Conservation (phyloP, 441 rosid species). For the Manihot esculenta region DNA sequence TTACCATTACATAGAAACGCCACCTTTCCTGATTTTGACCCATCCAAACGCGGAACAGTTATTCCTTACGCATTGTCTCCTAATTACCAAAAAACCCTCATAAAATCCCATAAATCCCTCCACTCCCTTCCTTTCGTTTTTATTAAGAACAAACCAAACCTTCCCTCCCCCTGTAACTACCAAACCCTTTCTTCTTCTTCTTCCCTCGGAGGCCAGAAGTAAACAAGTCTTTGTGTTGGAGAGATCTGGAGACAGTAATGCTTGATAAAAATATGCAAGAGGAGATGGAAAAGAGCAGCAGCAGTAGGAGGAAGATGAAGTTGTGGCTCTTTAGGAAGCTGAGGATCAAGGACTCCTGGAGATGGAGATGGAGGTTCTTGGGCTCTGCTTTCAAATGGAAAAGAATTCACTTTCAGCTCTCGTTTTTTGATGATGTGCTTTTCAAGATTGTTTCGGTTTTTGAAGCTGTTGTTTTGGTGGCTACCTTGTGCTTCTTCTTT, state of each 20-base stretch:
- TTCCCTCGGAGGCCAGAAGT: too few species aligned
- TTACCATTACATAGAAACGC: not conserved
- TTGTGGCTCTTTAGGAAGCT: slow-evolving; percentile 36
- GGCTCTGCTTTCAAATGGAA: slow-evolving; percentile 56
- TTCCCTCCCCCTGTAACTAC: not conserved
- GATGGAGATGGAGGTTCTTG: slow-evolving; percentile 39
- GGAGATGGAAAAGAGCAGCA: slow-evolving; percentile 5
- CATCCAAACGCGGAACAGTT: slow-evolving; percentile 31
- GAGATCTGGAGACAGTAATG: not conserved
- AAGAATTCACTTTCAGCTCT: slow-evolving; percentile 39
- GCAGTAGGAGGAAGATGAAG: slow-evolving; percentile 23
- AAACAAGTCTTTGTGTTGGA: too few species aligned
- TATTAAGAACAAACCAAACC: not conserved
- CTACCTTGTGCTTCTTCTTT: slow-evolving; percentile 54
- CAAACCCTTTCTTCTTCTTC: not conserved
- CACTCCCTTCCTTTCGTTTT: not conserved
- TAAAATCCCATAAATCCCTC: not conserved
- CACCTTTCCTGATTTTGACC: slow-evolving; percentile 15
- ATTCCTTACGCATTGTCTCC: not conserved
- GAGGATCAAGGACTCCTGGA: slow-evolving; percentile 35
- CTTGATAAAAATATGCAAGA: slow-evolving; percentile 1
- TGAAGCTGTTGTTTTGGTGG: slow-evolving; percentile 55
- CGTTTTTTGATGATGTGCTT: slow-evolving; percentile 48
- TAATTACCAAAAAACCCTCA: slow-evolving; percentile 27
- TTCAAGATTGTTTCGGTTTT: slow-evolving; percentile 53